Evolutionary conservation across 495 filamentous ascomycete genomes (phyloP), one percentile per base, ranked within the genome.

Genomic region (Aspergillus egyptiacus): DNA sequence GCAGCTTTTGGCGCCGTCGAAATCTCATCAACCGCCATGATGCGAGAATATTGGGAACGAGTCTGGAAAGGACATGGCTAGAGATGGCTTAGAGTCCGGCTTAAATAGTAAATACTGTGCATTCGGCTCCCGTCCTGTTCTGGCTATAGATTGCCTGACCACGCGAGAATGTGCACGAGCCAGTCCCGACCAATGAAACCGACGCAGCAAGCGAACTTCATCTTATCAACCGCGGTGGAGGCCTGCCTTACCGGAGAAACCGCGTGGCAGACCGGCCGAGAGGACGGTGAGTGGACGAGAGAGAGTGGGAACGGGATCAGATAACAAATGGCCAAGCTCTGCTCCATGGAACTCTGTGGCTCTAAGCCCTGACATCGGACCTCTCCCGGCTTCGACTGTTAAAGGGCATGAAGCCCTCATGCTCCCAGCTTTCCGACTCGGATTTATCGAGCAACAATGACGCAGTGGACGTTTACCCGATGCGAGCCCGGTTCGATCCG

Each of bases 291-390:
- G 8, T 38, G 15, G 6, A 13, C 15, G 22, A 13, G 5, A 25
- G 2, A 13, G 37, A 13, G 4, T 40, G 11, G 1, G 13, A 10
- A 24, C 20, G 15, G 30, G 54, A 56, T 60, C 58, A 60, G 54
- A 54, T 56, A 58, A 49, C n/a, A 22, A 44, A 34, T 44, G 41
- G n/a, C 41, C 41, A 31, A 44, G 41, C 2, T n/a, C n/a, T 19
- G 14, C 36, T 46, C 59, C 50, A 61, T 58, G 55, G 19, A 23
- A 11, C 25, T 38, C 27, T n/a, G n/a, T n/a, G n/a, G 48, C 43
- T 31, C 15, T 19, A 28, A 27, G 27, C 33, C 13, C 24, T 18
- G 19, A 18, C 2, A 23, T 23, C 34, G 36, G 17, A 39, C 18
- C 5, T 40, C 6, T 13, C 20, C 9, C 20, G 37, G 22, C 36